Evolutionary conservation across 352 stramenopile genomes (phyloP), one percentile per base, ranked within the genome.

Genomic region (Phytopythium aichiense): DNA sequence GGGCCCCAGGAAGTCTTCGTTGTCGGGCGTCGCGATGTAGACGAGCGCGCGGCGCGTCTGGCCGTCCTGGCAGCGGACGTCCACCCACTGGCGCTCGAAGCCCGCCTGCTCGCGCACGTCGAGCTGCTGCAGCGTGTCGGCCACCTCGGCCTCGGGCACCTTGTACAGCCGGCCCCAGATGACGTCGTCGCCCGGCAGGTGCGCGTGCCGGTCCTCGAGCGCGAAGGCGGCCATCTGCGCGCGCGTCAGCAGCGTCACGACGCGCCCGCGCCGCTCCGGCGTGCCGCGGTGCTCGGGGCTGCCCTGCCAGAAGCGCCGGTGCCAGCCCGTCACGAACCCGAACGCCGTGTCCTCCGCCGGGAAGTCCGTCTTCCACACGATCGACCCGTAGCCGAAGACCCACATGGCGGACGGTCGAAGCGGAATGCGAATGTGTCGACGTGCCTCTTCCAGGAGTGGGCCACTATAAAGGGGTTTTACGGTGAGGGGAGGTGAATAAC

Each of bases 241-340:
- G 5, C 61, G 60, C 56, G 66, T 80, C 35, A 92, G 73, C 50
- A 92, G 73, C 48, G 83, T 92, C 61, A 88, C 83, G 20, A 91
- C 81, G 25, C 83, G 76, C 23, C 81, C 83, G 33, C 77, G 65
- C 25, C 53, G 64, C 9, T 83, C 79, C 8, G 74, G 65, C 35
- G 69, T 80, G 60, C 83, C 83, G 50, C 83, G 79, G 63, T 92
- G 83, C 61, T 89, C 78, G 8, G 83, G 79, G 40, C 76, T 88
- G 54, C 83, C 79, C 60, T 92, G 83, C 81, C 81, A 92, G 67
- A 92, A 92, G 56, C 83, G 80, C 8, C 83, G 76, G 56, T 85
- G 74, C 65, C 68, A 92, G 54, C 83, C 83, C 20, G 79, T 60
- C n/a, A 89, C 78, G 66, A 72, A 87, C 38, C 70, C 69, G 46